A percentile compares a stretch with the other conserved stretches of the same genome.
Conservation (phyloP, 768 basidiomycete species). For the Dioszegia aurantiaca region DNA sequence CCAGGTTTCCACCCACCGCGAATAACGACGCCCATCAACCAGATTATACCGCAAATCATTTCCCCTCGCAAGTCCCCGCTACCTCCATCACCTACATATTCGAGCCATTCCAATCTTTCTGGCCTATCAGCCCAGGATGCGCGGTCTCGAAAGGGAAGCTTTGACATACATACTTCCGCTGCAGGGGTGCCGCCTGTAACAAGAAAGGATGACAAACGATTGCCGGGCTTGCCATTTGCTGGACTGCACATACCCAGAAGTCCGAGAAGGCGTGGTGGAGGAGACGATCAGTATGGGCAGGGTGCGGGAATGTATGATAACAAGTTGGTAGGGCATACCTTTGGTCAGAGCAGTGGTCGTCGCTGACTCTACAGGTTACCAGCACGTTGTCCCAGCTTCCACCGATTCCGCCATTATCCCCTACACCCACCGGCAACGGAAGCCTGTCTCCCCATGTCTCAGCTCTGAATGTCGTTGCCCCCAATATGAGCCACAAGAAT, state of each 20-base stretch:
- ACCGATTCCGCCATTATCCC: conserved; percentile 41
- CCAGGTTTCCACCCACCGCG: not conserved
- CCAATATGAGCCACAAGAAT: conserved; percentile 10
- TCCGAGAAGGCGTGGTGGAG: conserved; percentile 13
- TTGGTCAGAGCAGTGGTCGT: not conserved
- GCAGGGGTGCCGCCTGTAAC: conserved; percentile 22
- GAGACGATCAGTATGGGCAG: conserved; percentile 18
- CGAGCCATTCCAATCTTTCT: conserved; percentile 10
- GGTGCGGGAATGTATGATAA: conserved; percentile 44
- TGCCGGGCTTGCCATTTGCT: conserved; percentile 15
- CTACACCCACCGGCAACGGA: conserved; percentile 21
- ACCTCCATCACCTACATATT: conserved; percentile 24
- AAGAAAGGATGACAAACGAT: conserved; percentile 22
- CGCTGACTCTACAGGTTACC: conserved; percentile 32
- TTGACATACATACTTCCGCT: conserved; percentile 10
- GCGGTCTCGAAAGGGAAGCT: conserved; percentile 12
- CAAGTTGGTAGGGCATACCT: conserved; percentile 41
- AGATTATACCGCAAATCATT: conserved; percentile 10
- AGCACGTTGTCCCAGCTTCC: conserved; percentile 44
- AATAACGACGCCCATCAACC: conserved; percentile 5
- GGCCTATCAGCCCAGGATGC: conserved; percentile 13
- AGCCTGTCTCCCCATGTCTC: not conserved
- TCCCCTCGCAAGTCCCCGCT: conserved; percentile 16
- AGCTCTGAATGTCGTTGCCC: conserved; percentile 1
- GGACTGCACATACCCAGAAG: conserved; percentile 9